phyloP scores from a whole-genome alignment of 129 eudicot genomes.

The Helichrysum umbraculigerum region DNA sequence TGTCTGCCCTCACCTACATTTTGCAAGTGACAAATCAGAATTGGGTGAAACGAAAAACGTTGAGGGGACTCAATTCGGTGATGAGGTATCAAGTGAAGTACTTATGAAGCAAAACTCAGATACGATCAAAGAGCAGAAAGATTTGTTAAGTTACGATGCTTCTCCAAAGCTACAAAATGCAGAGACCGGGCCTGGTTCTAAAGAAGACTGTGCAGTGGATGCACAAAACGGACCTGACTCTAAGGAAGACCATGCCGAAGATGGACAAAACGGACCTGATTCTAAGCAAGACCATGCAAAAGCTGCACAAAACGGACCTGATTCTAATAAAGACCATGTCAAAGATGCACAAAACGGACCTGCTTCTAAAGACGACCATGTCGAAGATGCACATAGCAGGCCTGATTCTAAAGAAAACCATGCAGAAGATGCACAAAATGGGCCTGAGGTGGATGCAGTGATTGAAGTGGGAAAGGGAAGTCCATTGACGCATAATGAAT shows the following conservation, averaged over 20 bases:
- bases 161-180: constrained; percentile 18
- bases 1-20: constrained; percentile 54
- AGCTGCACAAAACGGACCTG: neutral
- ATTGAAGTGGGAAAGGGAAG: constrained; percentile 21
- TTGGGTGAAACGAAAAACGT: constrained; percentile 22
- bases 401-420: neutral
- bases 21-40: constrained; percentile 25
- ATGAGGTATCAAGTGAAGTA: constrained; percentile 37
- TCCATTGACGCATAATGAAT: neutral
- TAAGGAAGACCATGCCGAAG: neutral
- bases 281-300: neutral
- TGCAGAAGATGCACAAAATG: neutral
- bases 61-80: neutral
- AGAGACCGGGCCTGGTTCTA: constrained; percentile 19
- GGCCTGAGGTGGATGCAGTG: constrained; percentile 6
- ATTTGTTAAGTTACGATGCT: constrained; percentile 15
- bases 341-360: neutral
- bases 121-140: constrained; percentile 6
- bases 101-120: constrained; percentile 21
- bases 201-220: constrained; percentile 1
- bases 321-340: neutral
- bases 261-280: neutral
- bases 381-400: neutral
- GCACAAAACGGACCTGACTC: neutral
- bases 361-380: neutral